Conservation (phyloP, 2,329 filamentous ascomycete genomes). For the Verticillium klebahnii region DNA sequence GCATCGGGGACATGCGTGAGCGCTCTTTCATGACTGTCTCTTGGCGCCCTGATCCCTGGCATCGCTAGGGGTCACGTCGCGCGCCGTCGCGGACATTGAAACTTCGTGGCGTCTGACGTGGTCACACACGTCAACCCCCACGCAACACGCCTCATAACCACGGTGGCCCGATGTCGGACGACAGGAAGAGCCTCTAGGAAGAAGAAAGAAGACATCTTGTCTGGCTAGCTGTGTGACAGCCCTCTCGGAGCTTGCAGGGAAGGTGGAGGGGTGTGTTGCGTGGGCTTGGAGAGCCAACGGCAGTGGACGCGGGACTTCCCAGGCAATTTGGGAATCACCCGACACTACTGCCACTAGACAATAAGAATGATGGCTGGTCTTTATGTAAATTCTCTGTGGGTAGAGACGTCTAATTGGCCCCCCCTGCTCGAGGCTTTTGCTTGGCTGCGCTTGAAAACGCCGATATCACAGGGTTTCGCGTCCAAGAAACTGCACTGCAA, state of each 20-base stretch:
- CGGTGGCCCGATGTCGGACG: not conserved
- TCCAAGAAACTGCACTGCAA: not conserved
- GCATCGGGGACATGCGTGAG: not conserved
- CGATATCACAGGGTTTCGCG: not conserved
- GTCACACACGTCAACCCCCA: not conserved
- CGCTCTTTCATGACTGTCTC: not conserved
- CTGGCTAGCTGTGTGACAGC: not conserved
- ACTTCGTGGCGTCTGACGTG: not conserved
- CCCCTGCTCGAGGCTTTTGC: not conserved
- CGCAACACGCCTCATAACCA: not conserved
- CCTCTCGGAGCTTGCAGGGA: not conserved
- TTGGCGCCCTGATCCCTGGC: not conserved
- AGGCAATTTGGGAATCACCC: too few species aligned
- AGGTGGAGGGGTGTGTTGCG: not conserved
- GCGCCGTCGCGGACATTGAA: not conserved
- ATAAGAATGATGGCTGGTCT: too few species aligned
- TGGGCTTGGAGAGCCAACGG: not conserved
- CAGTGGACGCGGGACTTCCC: not conserved
- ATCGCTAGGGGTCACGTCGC: not conserved
- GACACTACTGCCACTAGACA: too few species aligned
- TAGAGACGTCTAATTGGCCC: too few species aligned
- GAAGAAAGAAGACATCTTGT: not conserved
- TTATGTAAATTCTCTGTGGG: too few species aligned
- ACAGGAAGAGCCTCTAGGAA: not conserved
- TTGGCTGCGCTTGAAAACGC: not conserved